Conservation (phyloP, 108 stramenopile genomes). For the Nitzschia palea region DNA sequence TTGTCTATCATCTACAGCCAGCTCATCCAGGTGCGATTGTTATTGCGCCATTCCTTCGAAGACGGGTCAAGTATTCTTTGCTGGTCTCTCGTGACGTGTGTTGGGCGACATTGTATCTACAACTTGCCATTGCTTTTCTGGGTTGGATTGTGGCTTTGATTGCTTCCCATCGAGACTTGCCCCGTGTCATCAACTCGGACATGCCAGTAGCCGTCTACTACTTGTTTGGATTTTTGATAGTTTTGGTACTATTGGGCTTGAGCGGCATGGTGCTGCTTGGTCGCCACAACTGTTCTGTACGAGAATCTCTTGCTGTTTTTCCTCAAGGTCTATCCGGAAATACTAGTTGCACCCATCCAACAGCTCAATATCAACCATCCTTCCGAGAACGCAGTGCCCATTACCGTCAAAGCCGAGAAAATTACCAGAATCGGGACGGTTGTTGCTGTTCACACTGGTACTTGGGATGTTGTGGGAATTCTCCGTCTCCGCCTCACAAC, state of each 20-base stretch:
- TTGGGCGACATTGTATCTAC: conserved; percentile 4
- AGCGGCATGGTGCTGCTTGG: conserved; percentile 15
- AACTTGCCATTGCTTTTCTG: conserved; percentile 7
- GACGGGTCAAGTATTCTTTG: conserved; percentile 9
- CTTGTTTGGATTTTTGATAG: conserved; percentile 11
- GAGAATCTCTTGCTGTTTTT: not conserved
- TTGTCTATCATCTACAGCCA: conserved; percentile 28
- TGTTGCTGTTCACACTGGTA: no score
- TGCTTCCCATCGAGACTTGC: not conserved
- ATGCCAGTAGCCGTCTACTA: not conserved
- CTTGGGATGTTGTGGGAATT: no score
- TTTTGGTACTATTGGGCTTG: conserved; percentile 16
- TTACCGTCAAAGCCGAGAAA: not conserved
- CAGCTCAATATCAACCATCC: conserved; percentile 1
- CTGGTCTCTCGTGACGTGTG: conserved; percentile 24
- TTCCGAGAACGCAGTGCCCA: not conserved
- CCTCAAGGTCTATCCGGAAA: no score
- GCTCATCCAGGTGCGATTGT: not conserved
- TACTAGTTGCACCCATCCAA: not conserved
- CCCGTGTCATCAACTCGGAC: not conserved
- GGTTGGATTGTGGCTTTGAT: not conserved
- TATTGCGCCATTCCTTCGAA: not conserved
- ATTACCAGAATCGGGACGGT: no score
- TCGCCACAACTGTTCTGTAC: conserved; percentile 5
- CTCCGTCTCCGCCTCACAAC: no score